Percentiles rank a stretch among this genome's conserved stretches.
Evolutionary conservation across 495 filamentous ascomycete genomes (phyloP).

Genomic region (Xylaria bambusicola): DNA sequence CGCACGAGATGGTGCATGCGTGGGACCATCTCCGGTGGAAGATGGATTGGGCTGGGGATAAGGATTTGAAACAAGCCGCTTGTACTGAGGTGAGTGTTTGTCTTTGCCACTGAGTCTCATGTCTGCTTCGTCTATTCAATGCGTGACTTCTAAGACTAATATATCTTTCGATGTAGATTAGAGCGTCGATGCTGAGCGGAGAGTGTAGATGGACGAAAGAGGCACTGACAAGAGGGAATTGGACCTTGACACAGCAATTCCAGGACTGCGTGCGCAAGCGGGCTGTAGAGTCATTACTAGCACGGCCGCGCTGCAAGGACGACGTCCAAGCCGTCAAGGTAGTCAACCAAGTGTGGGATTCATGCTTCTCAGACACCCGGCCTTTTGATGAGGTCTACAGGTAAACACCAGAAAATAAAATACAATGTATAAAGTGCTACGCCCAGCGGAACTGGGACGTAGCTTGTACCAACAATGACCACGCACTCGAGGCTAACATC

Average conservation of each 20-base stretch:
- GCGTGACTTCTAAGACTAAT: too few species aligned
- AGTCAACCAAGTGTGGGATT: conserved; percentile 97
- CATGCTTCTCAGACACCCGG: conserved; percentile 89
- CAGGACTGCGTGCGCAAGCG: conserved; percentile 86
- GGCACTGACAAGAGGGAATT: conserved; percentile 79
- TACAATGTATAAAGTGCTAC: background rate
- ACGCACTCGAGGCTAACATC: background rate
- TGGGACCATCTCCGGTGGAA: conserved; percentile 93
- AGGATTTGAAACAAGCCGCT: conserved; percentile 77
- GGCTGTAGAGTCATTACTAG: conserved; percentile 73
- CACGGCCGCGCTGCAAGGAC: conserved; percentile 77
- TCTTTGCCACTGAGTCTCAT: background rate
- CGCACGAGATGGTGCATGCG: conserved; percentile 97
- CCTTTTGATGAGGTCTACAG: conserved; percentile 97
- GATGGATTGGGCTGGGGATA: conserved; percentile 73
- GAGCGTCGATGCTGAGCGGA: conserved; percentile 86
- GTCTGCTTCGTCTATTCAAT: background rate
- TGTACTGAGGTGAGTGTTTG: conserved; percentile 80
- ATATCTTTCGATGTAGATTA: conserved; percentile 70
- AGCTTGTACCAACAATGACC: conserved; percentile 16
- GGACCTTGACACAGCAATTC: conserved; percentile 85
- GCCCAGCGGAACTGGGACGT: background rate
- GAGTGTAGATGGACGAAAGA: conserved; percentile 92
- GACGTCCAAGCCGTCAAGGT: conserved; percentile 83
- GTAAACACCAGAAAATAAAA: conserved; percentile 39